These are phyloP conservation scores for Thraustochytrium striatum DNA, from an alignment of 352 stramenopile species.

Conservation along the genomic window DNA sequence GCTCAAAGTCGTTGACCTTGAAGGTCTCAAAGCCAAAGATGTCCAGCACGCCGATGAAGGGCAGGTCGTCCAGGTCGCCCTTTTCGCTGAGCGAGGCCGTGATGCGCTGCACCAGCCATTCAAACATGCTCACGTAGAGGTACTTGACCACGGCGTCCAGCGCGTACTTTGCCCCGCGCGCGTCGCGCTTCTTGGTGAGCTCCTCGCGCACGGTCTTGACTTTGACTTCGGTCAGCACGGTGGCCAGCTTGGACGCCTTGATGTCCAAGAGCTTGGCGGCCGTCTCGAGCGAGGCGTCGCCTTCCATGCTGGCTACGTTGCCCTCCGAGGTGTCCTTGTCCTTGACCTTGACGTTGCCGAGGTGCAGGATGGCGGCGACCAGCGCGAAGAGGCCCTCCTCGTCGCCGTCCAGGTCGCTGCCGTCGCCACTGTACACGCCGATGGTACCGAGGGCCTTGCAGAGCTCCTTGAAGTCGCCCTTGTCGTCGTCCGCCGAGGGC, in stretches of 20 bases:
- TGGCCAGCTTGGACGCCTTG: slow-evolving; percentile 61
- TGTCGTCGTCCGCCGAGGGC: neutral
- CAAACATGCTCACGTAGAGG: slow-evolving; percentile 83
- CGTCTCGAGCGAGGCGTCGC: slow-evolving; percentile 60
- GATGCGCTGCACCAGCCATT: slow-evolving; percentile 73
- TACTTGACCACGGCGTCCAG: slow-evolving; percentile 86
- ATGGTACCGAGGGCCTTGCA: slow-evolving; percentile 55
- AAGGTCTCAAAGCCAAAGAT: slow-evolving; percentile 85
- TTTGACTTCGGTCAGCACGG: slow-evolving; percentile 70
- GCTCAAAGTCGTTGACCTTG: slow-evolving; percentile 81
- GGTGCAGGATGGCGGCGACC: slow-evolving; percentile 80
- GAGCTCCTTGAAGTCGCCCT: neutral
- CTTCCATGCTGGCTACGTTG: slow-evolving; percentile 49
- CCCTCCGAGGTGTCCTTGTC: slow-evolving; percentile 63
- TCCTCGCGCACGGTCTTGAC: slow-evolving; percentile 71
- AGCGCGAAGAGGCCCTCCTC: slow-evolving; percentile 84
- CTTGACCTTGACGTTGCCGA: slow-evolving; percentile 83
- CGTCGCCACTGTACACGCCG: neutral
- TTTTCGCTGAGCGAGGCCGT: slow-evolving; percentile 62
- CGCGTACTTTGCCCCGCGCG: slow-evolving; percentile 64
- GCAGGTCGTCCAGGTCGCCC: slow-evolving; percentile 75
- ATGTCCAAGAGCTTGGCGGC: slow-evolving; percentile 62
- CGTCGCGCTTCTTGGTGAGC: slow-evolving; percentile 66
- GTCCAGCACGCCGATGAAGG: slow-evolving; percentile 80
- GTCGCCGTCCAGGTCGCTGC: slow-evolving; percentile 60